Evolutionary conservation across 2,329 filamentous ascomycete species (phyloP).

Genomic region (Didymella arachidicola): DNA sequence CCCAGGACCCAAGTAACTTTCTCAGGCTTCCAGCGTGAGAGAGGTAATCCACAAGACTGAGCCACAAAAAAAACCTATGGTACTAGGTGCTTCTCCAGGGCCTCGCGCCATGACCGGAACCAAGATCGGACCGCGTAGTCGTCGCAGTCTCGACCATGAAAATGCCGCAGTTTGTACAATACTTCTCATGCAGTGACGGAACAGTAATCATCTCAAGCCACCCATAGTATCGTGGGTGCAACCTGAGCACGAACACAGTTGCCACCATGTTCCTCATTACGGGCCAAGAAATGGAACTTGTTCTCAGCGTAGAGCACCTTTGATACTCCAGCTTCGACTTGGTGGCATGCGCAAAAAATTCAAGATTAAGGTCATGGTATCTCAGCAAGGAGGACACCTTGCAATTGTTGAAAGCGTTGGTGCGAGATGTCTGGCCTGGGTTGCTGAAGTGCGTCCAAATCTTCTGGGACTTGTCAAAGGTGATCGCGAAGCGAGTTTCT

Average conservation of each 20-base stretch:
- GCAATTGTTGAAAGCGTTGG: too few species aligned
- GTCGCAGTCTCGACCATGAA: too few species aligned
- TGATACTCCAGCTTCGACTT: not conserved
- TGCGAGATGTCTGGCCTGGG: too few species aligned
- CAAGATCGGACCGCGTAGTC: not conserved
- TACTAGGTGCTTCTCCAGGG: not conserved
- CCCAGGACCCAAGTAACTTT: not conserved
- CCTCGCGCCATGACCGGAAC: not conserved
- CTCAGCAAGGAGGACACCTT: too few species aligned
- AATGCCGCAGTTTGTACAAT: not conserved
- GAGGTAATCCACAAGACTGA: not conserved
- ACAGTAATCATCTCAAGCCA: not conserved
- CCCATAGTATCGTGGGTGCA: not conserved
- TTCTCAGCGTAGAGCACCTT: not conserved
- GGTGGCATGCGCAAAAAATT: not conserved
- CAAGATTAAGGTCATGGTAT: not conserved
- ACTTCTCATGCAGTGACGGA: not conserved
- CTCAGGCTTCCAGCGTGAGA: not conserved
- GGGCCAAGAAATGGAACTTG: not conserved
- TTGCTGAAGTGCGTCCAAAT: too few species aligned
- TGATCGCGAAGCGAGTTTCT: too few species aligned
- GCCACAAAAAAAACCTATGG: too few species aligned
- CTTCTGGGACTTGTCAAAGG: too few species aligned
- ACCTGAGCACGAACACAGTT: not conserved
- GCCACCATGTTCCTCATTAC: not conserved